Percentiles rank a stretch among this genome's conserved stretches.
phyloP scores from a whole-genome alignment of 306 rosid species.

The Castanea mollissima region DNA sequence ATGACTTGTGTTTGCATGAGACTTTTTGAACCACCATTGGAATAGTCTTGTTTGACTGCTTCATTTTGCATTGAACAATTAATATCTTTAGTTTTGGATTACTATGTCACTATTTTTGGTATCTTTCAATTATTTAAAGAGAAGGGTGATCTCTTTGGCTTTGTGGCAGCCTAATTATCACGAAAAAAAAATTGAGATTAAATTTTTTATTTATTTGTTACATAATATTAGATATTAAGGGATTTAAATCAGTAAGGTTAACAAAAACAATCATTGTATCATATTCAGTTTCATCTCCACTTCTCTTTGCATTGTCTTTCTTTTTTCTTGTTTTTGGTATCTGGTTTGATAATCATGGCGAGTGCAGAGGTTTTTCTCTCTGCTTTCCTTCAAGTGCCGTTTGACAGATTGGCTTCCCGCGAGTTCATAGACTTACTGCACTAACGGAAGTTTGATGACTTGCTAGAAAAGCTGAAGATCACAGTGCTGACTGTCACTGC shows the following conservation, averaged over 20 bases:
- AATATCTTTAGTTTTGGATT: too few species aligned
- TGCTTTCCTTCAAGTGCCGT: conserved; percentile 35
- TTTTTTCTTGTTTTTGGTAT: not conserved
- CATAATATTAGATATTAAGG: too few species aligned
- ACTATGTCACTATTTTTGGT: too few species aligned
- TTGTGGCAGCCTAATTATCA: too few species aligned
- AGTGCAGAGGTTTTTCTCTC: conserved; percentile 33
- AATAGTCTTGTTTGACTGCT: not conserved
- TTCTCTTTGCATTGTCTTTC: too few species aligned
- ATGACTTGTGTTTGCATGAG: not conserved
- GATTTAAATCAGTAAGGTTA: too few species aligned
- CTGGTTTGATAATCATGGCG: conserved; percentile 12
- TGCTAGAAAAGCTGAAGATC: conserved; percentile 28
- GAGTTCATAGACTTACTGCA: conserved; percentile 17
- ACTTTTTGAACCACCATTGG: not conserved
- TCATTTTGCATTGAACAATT: not conserved
- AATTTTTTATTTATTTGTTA: too few species aligned
- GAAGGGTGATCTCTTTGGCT: too few species aligned
- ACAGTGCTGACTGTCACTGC: conserved; percentile 23
- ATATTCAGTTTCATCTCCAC: too few species aligned
- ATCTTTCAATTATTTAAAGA: too few species aligned
- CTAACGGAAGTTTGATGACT: conserved; percentile 16
- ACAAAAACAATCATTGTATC: not conserved
- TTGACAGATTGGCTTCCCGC: conserved; percentile 35
- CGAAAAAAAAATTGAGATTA: too few species aligned